phyloP scores from a whole-genome alignment of 108 stramenopile genomes.

The Cylindrotheca closterium region DNA sequence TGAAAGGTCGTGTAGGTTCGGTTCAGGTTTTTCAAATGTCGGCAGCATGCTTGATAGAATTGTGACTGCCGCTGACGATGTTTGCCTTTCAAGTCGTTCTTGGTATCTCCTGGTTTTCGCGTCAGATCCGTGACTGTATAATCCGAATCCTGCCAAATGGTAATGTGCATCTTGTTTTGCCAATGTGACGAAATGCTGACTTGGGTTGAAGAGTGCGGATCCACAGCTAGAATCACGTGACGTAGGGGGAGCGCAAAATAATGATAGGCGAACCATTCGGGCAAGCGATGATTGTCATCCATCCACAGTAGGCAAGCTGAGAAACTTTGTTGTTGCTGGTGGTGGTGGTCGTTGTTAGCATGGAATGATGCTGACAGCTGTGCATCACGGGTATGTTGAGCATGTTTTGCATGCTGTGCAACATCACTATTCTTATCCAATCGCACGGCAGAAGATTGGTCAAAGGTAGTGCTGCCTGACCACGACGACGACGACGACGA shows the following conservation, averaged over 20 bases:
- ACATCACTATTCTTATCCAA: too few species aligned
- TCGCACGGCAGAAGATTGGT: too few species aligned
- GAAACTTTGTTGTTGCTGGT: too few species aligned
- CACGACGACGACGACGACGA: too few species aligned
- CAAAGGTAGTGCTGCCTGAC: too few species aligned
- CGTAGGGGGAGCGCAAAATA: conserved; percentile 33
- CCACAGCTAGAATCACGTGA: conserved; percentile 33
- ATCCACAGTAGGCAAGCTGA: conserved; percentile 42
- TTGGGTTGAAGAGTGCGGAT: conserved; percentile 20
- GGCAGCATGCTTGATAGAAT: background rate
- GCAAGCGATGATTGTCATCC: conserved; percentile 45
- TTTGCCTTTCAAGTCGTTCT: background rate
- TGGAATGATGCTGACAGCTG: too few species aligned
- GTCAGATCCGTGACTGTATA: background rate
- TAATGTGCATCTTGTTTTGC: background rate
- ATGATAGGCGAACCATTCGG: conserved; percentile 58
- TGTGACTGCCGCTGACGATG: background rate
- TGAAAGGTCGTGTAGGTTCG: background rate
- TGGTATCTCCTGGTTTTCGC: background rate
- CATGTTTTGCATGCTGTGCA: too few species aligned
- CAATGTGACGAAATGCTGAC: background rate
- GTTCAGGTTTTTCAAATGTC: background rate
- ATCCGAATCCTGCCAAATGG: background rate
- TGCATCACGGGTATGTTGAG: too few species aligned
- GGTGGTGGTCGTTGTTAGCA: too few species aligned